Percentiles rank a stretch among this genome's conserved stretches.
These are phyloP conservation scores for Aspergillus uvarum DNA, from an alignment of 2,329 filamentous ascomycete genomes.

Conservation along the genomic window DNA sequence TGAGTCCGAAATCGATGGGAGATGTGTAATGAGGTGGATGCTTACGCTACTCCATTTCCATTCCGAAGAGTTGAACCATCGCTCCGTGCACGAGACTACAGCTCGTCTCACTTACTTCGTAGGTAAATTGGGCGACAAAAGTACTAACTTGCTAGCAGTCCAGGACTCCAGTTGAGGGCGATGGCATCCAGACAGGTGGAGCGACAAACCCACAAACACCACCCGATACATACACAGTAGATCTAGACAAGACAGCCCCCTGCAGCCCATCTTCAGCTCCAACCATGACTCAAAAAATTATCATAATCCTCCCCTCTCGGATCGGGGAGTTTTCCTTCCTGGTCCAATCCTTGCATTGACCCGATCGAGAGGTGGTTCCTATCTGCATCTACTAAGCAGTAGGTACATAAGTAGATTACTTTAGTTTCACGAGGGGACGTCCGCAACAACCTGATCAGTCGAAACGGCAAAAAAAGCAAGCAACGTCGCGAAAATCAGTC, in stretches of 20 bases:
- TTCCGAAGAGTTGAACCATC: neutral
- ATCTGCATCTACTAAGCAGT: neutral
- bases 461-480: no score
- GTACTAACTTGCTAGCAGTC: neutral
- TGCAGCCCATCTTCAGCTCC: neutral
- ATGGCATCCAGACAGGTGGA: neutral
- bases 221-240: neutral
- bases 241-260: neutral
- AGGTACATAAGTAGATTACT: neutral
- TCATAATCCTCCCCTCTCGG: neutral
- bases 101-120: neutral
- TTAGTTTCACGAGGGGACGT: neutral
- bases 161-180: neutral
- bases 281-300: neutral
- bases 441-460: no score
- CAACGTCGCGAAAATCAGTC: no score
- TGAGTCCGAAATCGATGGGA: neutral
- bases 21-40: neutral
- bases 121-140: neutral
- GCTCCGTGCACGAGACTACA: neutral
- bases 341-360: neutral
- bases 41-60: neutral
- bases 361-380: neutral
- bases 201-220: neutral
- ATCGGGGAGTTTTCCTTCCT: neutral